Evolutionary conservation across 768 basidiomycete genomes (phyloP).

Genomic region (Hydnomerulius pinastri): DNA sequence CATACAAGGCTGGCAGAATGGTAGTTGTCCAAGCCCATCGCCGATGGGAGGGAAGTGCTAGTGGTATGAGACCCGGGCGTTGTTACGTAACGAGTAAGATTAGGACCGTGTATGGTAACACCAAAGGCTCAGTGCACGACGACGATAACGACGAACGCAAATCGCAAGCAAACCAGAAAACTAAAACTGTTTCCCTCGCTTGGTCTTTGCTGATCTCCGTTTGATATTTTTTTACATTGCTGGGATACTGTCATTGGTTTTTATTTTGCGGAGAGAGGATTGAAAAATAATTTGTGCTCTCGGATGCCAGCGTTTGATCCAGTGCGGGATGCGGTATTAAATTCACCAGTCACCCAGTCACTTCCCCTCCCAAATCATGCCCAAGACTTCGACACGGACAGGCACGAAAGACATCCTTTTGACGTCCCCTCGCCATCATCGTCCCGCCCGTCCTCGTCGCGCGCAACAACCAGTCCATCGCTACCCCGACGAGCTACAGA

Average conservation of each 20-base stretch:
- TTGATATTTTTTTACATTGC: conserved; percentile 16
- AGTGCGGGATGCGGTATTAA: conserved; percentile 83
- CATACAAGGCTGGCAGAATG: no score
- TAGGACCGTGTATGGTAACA: no score
- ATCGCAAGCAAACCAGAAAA: not conserved
- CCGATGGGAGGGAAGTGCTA: no score
- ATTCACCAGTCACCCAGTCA: conserved; percentile 62
- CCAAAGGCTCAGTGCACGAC: no score
- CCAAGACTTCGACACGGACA: conserved; percentile 28
- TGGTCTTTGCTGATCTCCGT: conserved; percentile 1
- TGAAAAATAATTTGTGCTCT: not conserved
- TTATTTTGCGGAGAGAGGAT: not conserved
- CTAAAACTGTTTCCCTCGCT: not conserved
- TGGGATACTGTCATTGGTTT: not conserved
- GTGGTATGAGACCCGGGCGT: no score
- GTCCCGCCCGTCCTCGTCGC: conserved; percentile 37
- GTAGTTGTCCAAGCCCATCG: no score
- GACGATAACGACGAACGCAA: conserved; percentile 14
- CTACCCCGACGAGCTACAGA: conserved; percentile 67
- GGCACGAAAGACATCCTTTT: conserved; percentile 27
- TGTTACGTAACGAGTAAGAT: conserved; percentile 18
- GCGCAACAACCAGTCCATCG: conserved; percentile 45
- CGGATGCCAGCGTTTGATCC: conserved; percentile 68
- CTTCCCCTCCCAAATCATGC: conserved; percentile 34
- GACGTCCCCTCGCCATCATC: conserved; percentile 39